Conservation (phyloP, 371 early-diverging fungal genomes). For the Mycotypha africana region DNA sequence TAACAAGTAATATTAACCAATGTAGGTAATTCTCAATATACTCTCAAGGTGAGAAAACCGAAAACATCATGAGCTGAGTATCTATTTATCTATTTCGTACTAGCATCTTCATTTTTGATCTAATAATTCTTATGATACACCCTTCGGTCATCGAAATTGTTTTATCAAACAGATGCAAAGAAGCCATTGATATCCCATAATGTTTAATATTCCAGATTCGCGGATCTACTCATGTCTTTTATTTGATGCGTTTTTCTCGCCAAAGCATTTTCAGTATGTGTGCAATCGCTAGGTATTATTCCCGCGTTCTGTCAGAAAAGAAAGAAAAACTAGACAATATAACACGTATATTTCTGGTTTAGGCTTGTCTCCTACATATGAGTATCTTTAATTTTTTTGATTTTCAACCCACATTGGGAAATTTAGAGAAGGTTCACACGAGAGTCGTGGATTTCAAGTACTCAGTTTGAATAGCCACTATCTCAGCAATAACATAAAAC, state of each 20-base stretch:
- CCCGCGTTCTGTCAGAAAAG: no score
- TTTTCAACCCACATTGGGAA: no score
- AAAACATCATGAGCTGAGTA: constrained; percentile 10
- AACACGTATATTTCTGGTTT: no score
- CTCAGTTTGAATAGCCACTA: no score
- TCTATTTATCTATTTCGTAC: constrained; percentile 10
- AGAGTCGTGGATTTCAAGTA: no score
- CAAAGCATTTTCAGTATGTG: constrained; percentile 8
- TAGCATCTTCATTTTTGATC: constrained; percentile 10
- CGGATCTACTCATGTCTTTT: constrained; percentile 10
- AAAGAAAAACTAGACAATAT: no score
- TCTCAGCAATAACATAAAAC: no score
- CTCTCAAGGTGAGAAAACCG: not conserved
- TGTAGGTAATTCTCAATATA: constrained; percentile 4
- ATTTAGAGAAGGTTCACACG: no score
- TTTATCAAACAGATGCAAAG: not conserved
- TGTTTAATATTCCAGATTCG: constrained; percentile 12
- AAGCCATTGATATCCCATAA: not conserved
- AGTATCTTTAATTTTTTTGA: no score
- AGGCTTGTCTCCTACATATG: no score
- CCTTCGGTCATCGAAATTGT: not conserved
- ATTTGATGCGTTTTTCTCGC: constrained; percentile 10
- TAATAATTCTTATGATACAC: constrained; percentile 6
- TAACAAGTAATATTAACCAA: constrained; percentile 11
- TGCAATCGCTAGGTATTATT: not conserved